phyloP scores from a whole-genome alignment of 2,329 filamentous ascomycete genomes.

The Exophiala bonariae region DNA sequence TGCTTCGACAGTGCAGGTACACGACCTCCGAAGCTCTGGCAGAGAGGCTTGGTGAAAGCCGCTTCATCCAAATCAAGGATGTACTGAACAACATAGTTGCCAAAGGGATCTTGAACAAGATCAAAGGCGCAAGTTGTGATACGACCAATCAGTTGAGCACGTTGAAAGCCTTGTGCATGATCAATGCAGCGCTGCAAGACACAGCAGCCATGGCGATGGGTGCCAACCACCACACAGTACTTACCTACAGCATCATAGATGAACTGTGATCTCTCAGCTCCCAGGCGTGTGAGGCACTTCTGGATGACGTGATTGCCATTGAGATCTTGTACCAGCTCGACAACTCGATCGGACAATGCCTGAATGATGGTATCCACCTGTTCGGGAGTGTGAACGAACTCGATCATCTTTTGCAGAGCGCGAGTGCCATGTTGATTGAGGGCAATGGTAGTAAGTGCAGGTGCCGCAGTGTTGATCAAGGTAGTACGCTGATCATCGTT shows the following conservation, averaged over 20 bases:
- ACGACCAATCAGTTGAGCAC: constrained; percentile 77
- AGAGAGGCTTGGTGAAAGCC: constrained; percentile 84
- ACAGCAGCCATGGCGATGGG: constrained; percentile 96
- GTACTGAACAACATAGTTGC: constrained; percentile 98
- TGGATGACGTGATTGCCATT: constrained; percentile 99
- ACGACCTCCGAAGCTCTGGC: constrained; percentile 75
- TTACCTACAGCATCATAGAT: constrained; percentile 93
- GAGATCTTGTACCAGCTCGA: constrained; percentile 92
- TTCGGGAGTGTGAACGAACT: constrained; percentile 82
- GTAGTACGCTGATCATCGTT: constrained; percentile 92
- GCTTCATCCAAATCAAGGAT: constrained; percentile 92
- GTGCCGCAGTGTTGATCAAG: constrained; percentile 84
- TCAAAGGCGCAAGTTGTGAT: constrained; percentile 87
- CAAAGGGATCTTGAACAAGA: constrained; percentile 93
- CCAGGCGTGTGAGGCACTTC: constrained; percentile 96
- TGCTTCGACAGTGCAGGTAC: constrained; percentile 77
- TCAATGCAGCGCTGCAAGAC: constrained; percentile 98
- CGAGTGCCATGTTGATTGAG: constrained; percentile 96
- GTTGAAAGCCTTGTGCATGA: constrained; percentile 87
- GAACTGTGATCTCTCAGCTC: constrained; percentile 81
- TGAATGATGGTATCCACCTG: constrained; percentile 82
- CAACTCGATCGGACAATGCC: constrained; percentile 79
- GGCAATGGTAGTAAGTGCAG: constrained; percentile 87
- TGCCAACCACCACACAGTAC: constrained; percentile 86
- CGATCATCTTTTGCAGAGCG: constrained; percentile 99